phyloP scores from a whole-genome alignment of 2,329 filamentous ascomycete genomes.

The Diaporthe australafricana region DNA sequence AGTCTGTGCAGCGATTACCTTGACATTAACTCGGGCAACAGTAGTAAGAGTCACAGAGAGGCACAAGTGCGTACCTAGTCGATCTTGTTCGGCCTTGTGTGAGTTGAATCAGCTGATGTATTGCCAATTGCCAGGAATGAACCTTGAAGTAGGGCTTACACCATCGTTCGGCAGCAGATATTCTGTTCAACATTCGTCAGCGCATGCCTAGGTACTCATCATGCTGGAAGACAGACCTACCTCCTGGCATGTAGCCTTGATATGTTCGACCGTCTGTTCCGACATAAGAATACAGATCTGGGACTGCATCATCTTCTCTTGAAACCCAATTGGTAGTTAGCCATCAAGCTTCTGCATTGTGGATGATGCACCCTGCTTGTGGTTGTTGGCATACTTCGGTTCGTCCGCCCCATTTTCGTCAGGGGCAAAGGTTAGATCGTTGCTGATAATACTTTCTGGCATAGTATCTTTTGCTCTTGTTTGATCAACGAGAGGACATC shows the following conservation, averaged over 20 bases:
- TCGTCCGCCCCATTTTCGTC: neutral
- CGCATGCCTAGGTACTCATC: neutral
- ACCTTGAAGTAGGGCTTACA: neutral
- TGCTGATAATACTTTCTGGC: conserved; percentile 9
- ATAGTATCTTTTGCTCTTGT: neutral
- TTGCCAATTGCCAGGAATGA: neutral
- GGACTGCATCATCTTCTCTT: neutral
- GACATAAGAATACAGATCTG: conserved; percentile 8
- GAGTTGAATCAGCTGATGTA: neutral
- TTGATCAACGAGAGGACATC: neutral
- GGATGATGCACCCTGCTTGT: neutral
- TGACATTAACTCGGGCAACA: neutral
- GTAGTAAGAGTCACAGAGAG: too few species aligned
- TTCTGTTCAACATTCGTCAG: neutral
- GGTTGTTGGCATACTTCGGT: neutral
- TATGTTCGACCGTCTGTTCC: conserved; percentile 12
- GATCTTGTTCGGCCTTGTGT: conserved; percentile 17
- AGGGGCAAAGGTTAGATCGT: neutral
- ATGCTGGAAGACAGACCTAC: neutral
- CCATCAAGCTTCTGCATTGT: neutral
- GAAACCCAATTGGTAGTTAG: neutral
- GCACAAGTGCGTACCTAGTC: neutral
- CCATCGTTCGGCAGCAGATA: conserved; percentile 15
- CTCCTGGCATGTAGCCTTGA: conserved; percentile 18
- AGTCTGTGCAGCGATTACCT: neutral